phyloP scores from a whole-genome alignment of 2,329 filamentous ascomycete species.

The Capronia coronata region DNA sequence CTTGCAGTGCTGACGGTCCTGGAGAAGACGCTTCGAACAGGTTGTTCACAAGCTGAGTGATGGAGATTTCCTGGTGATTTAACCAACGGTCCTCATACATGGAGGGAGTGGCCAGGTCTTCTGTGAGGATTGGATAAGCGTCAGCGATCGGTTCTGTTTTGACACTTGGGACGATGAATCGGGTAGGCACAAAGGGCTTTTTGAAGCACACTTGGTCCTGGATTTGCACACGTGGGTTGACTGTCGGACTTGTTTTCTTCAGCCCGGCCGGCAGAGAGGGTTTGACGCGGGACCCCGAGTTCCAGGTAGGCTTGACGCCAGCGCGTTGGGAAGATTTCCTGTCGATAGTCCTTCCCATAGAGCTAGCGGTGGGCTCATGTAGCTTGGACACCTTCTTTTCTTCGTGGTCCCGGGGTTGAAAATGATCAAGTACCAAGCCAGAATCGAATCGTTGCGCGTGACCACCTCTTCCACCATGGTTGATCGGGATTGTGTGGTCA shows the following conservation, averaged over 20 bases:
- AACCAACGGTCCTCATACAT: constrained; percentile 61
- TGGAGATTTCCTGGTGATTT: constrained; percentile 53
- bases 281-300: constrained; percentile 5
- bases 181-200: constrained; percentile 17
- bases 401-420: too few relatives aligned
- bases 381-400: not conserved
- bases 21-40: constrained; percentile 38
- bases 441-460: not conserved
- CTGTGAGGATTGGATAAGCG: constrained; percentile 48
- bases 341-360: not conserved
- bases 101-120: constrained; percentile 50
- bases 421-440: too few relatives aligned
- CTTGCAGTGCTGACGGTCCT: constrained; percentile 32
- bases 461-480: too few relatives aligned
- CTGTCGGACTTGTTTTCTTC: constrained; percentile 3
- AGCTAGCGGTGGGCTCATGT: constrained; percentile 5
- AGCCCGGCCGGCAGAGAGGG: not conserved
- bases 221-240: not conserved
- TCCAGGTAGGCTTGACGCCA: constrained; percentile 10
- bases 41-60: constrained; percentile 55
- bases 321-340: not conserved
- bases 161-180: constrained; percentile 23
- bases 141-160: constrained; percentile 23
- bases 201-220: not conserved
- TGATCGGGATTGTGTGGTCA: too few relatives aligned